Conservation (phyloP, 1,284 basidiomycete species). For the Cutaneotrichosporon cavernicola region DNA sequence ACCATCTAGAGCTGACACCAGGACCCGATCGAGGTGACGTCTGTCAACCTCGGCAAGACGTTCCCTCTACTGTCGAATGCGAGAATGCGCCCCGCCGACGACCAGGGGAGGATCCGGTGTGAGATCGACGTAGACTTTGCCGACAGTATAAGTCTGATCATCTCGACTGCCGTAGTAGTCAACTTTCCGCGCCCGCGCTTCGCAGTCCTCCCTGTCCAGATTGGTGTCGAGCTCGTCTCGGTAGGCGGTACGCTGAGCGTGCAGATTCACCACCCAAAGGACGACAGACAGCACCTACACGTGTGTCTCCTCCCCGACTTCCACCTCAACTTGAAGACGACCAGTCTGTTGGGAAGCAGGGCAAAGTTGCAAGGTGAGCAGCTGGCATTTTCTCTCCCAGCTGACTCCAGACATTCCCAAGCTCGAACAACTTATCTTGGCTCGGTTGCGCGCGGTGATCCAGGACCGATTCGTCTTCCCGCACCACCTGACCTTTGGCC, state of each 20-base stretch:
- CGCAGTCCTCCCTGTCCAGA: constrained; percentile 59
- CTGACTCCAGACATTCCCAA: constrained; percentile 58
- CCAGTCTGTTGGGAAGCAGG: constrained; percentile 58
- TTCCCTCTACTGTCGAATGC: constrained; percentile 59
- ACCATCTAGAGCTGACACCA: constrained; percentile 24
- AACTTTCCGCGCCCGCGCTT: constrained; percentile 60
- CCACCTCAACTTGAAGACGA: constrained; percentile 57
- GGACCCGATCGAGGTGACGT: constrained; percentile 59
- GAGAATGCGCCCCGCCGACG: constrained; percentile 58
- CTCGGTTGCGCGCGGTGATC: constrained; percentile 56
- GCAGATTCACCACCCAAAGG: constrained; percentile 42
- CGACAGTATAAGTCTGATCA: constrained; percentile 57
- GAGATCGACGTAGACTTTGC: constrained; percentile 61
- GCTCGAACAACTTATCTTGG: constrained; percentile 60
- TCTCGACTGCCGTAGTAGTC: constrained; percentile 60
- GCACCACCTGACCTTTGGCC: constrained; percentile 52
- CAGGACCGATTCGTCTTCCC: constrained; percentile 59
- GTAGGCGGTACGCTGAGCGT: constrained; percentile 58
- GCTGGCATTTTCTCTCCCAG: background rate
- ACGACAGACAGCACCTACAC: constrained; percentile 53
- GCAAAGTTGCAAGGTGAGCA: constrained; percentile 59
- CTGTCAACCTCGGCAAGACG: constrained; percentile 57
- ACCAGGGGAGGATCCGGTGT: constrained; percentile 56
- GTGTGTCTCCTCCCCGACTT: constrained; percentile 61
- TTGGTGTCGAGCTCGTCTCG: constrained; percentile 58